A percentile compares a stretch with the other conserved stretches of the same genome.
Evolutionary conservation across 768 basidiomycete genomes (phyloP).

Genomic region (Leccinum rimulosum): DNA sequence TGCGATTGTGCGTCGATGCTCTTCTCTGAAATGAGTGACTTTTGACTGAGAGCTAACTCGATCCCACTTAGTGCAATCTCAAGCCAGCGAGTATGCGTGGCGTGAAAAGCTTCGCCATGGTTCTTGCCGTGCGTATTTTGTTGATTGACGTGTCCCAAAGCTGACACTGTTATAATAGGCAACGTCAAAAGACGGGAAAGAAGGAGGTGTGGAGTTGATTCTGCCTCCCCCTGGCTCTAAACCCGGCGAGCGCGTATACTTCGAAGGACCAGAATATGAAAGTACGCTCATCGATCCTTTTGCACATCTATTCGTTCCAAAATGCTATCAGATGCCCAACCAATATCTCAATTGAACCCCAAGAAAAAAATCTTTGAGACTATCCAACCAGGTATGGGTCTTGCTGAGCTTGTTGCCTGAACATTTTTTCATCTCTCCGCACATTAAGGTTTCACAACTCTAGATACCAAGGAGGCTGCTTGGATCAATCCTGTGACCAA

Average conservation of each 20-base stretch:
- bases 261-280: conserved; percentile 87
- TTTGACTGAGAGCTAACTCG: background rate
- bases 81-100: conserved; percentile 98
- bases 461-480: conserved; percentile 75
- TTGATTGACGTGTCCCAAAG: background rate
- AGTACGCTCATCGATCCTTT: conserved; percentile 41
- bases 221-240: conserved; percentile 81
- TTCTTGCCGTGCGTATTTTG: conserved; percentile 68
- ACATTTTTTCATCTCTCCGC: conserved; percentile 1
- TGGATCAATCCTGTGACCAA: conserved; percentile 88
- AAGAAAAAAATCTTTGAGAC: conserved; percentile 99
- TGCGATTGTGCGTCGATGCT: conserved; percentile 59
- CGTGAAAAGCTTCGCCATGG: conserved; percentile 98
- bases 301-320: background rate
- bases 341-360: conserved; percentile 87
- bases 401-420: background rate
- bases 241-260: conserved; percentile 93
- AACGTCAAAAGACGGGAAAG: conserved; percentile 85
- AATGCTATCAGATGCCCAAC: conserved; percentile 47
- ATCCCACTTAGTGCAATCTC: conserved; percentile 67
- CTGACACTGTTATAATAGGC: conserved; percentile 50
- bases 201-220: conserved; percentile 87
- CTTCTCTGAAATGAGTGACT: background rate
- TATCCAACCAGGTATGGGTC: conserved; percentile 74
- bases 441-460: conserved; percentile 74